Conservation (phyloP, 495 filamentous ascomycete genomes). For the Entonaema liquescens region DNA sequence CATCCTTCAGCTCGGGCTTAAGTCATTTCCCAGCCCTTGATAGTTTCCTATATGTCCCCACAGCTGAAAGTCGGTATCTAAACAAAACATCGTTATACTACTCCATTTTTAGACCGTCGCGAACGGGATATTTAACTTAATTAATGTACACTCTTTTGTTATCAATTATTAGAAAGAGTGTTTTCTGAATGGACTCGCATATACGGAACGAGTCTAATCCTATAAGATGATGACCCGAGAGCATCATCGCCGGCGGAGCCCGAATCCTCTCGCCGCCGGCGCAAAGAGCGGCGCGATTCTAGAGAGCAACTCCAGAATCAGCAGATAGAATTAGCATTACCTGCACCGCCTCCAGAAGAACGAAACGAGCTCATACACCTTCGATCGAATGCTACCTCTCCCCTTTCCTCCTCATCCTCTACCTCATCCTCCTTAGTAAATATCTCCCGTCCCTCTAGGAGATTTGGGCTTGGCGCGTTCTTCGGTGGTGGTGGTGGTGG, state of each 20-base stretch:
- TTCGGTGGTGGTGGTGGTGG: constrained; percentile 46
- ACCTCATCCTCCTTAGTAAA: constrained; percentile 55
- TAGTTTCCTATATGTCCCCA: constrained; percentile 25
- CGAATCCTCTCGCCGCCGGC: constrained; percentile 59
- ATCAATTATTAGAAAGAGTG: constrained; percentile 24
- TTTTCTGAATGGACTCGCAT: constrained; percentile 37
- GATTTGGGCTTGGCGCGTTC: constrained; percentile 55
- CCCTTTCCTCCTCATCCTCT: constrained; percentile 56
- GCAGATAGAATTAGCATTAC: constrained; percentile 17
- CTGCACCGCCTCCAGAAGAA: constrained; percentile 34
- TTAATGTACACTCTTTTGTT: constrained; percentile 33
- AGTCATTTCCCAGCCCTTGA: constrained; percentile 8
- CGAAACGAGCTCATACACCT: constrained; percentile 31
- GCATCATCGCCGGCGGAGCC: constrained; percentile 58
- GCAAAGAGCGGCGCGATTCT: constrained; percentile 56
- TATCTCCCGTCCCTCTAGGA: constrained; percentile 52
- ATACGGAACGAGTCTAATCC: constrained; percentile 30
- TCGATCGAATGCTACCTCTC: constrained; percentile 51
- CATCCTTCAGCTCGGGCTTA: constrained; percentile 26
- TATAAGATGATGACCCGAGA: constrained; percentile 55
- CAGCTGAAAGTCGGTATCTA: constrained; percentile 32
- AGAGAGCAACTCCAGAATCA: constrained; percentile 53
- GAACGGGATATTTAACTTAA: constrained; percentile 30
- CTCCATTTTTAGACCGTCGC: constrained; percentile 29
- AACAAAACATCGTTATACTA: constrained; percentile 42